Conservation (phyloP, 2,329 filamentous ascomycete species). For the Penicillium sp. region DNA sequence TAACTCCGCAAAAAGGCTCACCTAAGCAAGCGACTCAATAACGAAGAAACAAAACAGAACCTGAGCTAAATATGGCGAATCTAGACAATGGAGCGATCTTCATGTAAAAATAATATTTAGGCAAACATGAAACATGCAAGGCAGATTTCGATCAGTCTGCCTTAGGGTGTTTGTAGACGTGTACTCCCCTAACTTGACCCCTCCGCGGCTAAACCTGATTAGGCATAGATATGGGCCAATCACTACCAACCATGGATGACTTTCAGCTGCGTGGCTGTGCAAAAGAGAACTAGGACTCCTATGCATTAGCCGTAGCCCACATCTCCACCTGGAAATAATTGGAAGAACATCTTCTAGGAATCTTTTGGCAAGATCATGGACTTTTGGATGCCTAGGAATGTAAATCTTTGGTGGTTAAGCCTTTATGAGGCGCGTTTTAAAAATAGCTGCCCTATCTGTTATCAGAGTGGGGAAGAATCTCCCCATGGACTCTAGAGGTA, state of each 20-base stretch:
- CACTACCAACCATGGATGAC: slow-evolving; percentile 17
- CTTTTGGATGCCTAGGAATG: background rate
- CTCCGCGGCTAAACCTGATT: slow-evolving; percentile 7
- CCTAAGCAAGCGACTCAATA: background rate
- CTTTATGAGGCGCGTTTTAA: background rate
- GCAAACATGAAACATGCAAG: background rate
- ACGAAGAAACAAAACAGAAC: background rate
- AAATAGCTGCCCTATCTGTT: background rate
- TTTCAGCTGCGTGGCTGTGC: slow-evolving; percentile 34
- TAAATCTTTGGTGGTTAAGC: background rate
- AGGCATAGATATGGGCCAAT: slow-evolving; percentile 14
- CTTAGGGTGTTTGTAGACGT: slow-evolving; percentile 18
- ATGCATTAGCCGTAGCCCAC: background rate
- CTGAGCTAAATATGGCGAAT: background rate
- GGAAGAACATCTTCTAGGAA: background rate
- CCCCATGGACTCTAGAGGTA: background rate
- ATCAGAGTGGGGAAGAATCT: background rate
- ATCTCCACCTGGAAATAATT: slow-evolving; percentile 4
- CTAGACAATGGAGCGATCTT: background rate
- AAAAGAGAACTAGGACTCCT: slow-evolving; percentile 13
- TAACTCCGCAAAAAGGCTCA: background rate
- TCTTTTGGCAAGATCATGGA: background rate
- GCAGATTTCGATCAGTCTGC: slow-evolving; percentile 15
- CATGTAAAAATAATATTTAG: background rate
- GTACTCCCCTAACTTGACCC: background rate